A percentile compares a stretch with the other conserved stretches of the same genome.
Evolutionary conservation across 306 rosid genomes (phyloP).

Genomic region (Lathyrus sativus): DNA sequence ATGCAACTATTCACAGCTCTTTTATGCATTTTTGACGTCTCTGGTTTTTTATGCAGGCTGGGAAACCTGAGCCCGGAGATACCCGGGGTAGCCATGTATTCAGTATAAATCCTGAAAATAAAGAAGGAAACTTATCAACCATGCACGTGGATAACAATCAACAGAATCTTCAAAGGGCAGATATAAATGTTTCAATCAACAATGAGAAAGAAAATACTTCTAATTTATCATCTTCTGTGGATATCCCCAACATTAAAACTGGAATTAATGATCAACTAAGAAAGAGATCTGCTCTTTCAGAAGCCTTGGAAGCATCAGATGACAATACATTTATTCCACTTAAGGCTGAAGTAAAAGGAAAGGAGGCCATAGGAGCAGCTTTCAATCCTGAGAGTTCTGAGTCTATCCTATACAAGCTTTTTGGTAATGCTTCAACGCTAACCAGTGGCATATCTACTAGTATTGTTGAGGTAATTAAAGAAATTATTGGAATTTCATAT

Average conservation of each 20-base stretch:
- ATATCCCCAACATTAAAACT: slow-evolving; percentile 46
- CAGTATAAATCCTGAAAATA: slow-evolving; percentile 49
- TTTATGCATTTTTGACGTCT: slow-evolving; percentile 19
- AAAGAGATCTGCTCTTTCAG: slow-evolving; percentile 52
- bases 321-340: slow-evolving; percentile 49
- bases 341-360: slow-evolving; percentile 55
- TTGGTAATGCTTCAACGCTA: slow-evolving; percentile 55
- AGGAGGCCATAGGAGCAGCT: slow-evolving; percentile 44
- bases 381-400: slow-evolving; percentile 53
- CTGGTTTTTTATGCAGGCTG: slow-evolving; percentile 60
- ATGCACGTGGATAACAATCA: slow-evolving; percentile 48
- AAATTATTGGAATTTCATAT: slow-evolving; percentile 26
- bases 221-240: slow-evolving; percentile 46
- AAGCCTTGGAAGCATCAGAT: slow-evolving; percentile 61
- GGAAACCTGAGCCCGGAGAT: slow-evolving; percentile 50
- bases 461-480: slow-evolving; percentile 60
- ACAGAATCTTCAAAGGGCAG: slow-evolving; percentile 48
- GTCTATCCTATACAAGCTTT: slow-evolving; percentile 75
- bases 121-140: slow-evolving; percentile 48
- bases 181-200: slow-evolving; percentile 47
- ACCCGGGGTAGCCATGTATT: slow-evolving; percentile 48
- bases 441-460: slow-evolving; percentile 52
- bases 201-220: slow-evolving; percentile 49
- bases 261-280: slow-evolving; percentile 48
- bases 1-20: slow-evolving; percentile 16